These are phyloP conservation scores for Nemania sp. DNA, from an alignment of 2,329 filamentous ascomycete species.

Conservation along the genomic window DNA sequence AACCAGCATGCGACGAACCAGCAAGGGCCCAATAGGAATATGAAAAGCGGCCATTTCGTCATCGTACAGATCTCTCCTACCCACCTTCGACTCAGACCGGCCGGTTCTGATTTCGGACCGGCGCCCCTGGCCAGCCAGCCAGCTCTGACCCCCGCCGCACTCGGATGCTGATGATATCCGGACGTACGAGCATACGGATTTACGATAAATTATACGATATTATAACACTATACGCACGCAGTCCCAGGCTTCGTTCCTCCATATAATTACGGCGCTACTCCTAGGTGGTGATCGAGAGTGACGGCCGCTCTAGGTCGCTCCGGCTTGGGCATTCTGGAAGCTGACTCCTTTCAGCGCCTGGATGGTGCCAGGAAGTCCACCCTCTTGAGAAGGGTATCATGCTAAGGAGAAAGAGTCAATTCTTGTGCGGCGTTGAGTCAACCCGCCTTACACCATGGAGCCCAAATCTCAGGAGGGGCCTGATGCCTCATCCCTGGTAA, in stretches of 20 bases:
- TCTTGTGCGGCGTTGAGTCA: conserved; percentile 32
- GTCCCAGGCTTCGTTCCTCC: neutral
- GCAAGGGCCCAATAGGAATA: conserved; percentile 2
- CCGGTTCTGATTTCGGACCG: conserved; percentile 1
- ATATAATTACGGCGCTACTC: neutral
- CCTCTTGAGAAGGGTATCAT: conserved; percentile 30
- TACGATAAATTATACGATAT: too few species aligned
- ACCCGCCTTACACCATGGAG: conserved; percentile 45
- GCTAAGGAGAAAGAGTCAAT: conserved; percentile 27
- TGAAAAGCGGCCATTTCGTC: conserved; percentile 24
- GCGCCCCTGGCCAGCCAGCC: neutral
- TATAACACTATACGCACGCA: too few species aligned
- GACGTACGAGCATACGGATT: too few species aligned
- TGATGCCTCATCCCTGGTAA: conserved; percentile 76
- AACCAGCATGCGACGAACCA: conserved; percentile 1
- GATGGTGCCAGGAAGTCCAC: conserved; percentile 23
- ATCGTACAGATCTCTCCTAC: conserved; percentile 18
- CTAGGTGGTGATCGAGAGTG: neutral
- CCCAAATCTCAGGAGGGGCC: conserved; percentile 59
- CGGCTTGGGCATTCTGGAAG: neutral
- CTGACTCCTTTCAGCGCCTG: conserved; percentile 7
- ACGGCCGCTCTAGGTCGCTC: neutral
- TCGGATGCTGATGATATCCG: neutral
- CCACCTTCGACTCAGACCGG: neutral
- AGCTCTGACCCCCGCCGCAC: conserved; percentile 11